A percentile compares a stretch with the other conserved stretches of the same genome.
phyloP scores from a whole-genome alignment of 1,284 basidiomycete species.

The Leccinum fallax region DNA sequence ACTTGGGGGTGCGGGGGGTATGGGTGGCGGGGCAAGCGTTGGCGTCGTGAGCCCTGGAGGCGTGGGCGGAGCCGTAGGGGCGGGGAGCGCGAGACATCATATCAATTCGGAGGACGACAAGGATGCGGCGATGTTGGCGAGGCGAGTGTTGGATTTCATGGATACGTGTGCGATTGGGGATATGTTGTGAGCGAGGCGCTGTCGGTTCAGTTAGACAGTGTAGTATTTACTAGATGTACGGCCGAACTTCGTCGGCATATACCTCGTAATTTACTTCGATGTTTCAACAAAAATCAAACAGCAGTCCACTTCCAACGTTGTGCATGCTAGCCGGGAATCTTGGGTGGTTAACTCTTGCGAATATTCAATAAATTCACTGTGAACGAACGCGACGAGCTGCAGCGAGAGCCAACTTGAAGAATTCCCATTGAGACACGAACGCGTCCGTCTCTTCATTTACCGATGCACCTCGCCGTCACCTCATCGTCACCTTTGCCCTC shows the following conservation, averaged over 20 bases:
- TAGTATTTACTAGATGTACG: too few relatives aligned
- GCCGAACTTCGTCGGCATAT: too few relatives aligned
- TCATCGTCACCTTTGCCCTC: neutral
- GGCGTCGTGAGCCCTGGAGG: constrained; percentile 11
- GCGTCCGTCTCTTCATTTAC: neutral
- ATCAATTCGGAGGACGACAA: constrained; percentile 49
- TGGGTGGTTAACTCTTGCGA: too few relatives aligned
- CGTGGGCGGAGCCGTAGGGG: constrained; percentile 24
- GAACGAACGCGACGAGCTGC: too few relatives aligned
- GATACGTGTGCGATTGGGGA: constrained; percentile 29
- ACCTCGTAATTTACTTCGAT: too few relatives aligned
- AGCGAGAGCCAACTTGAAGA: too few relatives aligned
- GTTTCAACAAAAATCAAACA: too few relatives aligned
- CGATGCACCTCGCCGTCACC: neutral
- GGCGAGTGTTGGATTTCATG: constrained; percentile 51
- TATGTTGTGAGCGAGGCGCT: constrained; percentile 5
- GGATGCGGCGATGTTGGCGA: constrained; percentile 58
- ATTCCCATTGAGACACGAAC: too few relatives aligned
- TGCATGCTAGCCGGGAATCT: too few relatives aligned
- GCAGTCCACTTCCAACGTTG: too few relatives aligned
- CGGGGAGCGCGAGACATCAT: constrained; percentile 20
- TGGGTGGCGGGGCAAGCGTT: constrained; percentile 14
- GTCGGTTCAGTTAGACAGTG: neutral
- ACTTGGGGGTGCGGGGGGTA: constrained; percentile 27
- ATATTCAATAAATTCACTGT: too few relatives aligned